Conservation (phyloP, 768 basidiomycete species). For the Tulasnella sp. region DNA sequence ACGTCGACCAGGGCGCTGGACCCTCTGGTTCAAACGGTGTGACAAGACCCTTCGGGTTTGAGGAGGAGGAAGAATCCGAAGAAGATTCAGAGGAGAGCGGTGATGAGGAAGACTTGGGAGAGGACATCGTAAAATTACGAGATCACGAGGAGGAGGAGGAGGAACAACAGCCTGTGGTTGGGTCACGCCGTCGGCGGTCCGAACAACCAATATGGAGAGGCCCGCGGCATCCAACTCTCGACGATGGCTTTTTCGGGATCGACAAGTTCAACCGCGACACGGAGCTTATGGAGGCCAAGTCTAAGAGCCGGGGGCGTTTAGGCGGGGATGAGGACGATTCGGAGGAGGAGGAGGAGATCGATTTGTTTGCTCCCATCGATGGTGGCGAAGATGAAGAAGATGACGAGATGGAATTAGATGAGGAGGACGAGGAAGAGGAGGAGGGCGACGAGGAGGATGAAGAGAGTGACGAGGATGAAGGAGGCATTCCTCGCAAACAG, state of each 20-base stretch:
- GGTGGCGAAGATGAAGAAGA: slow-evolving; percentile 43
- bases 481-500: background rate
- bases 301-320: slow-evolving; percentile 57
- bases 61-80: slow-evolving; percentile 35
- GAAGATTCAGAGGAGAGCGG: slow-evolving; percentile 33
- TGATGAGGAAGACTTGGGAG: slow-evolving; percentile 35
- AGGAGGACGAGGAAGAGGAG: background rate
- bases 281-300: slow-evolving; percentile 67
- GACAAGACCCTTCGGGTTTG: background rate
- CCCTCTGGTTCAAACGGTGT: slow-evolving; percentile 7
- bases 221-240: slow-evolving; percentile 50
- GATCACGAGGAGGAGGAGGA: slow-evolving; percentile 32
- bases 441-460: slow-evolving; percentile 25
- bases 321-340: slow-evolving; percentile 49
- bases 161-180: background rate
- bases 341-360: slow-evolving; percentile 54
- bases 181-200: background rate
- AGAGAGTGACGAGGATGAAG: slow-evolving; percentile 46
- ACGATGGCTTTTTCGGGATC: slow-evolving; percentile 90
- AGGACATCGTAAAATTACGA: slow-evolving; percentile 34
- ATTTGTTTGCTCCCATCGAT: slow-evolving; percentile 64
- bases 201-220: slow-evolving; percentile 19
- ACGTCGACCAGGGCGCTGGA: slow-evolving; percentile 13
- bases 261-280: slow-evolving; percentile 82
- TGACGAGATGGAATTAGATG: slow-evolving; percentile 28